Conservation (phyloP, 768 basidiomycete genomes). For the Mycena polygramma region DNA sequence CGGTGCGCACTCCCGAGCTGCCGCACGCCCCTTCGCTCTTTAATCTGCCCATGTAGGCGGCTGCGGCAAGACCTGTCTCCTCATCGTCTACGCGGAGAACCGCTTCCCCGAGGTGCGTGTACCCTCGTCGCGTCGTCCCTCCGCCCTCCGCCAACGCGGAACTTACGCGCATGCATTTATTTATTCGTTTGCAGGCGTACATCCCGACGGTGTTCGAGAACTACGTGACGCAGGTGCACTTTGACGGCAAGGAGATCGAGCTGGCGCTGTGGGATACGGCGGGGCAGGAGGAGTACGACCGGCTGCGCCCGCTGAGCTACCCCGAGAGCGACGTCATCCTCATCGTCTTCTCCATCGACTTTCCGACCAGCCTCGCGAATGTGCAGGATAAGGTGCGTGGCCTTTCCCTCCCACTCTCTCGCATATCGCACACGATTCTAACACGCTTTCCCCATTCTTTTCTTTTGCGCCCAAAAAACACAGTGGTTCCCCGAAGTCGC, state of each 20-base stretch:
- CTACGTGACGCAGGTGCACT: conserved; percentile 89
- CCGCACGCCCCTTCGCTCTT: conserved; percentile 9
- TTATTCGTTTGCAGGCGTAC: conserved; percentile 91
- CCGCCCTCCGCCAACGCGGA: conserved; percentile 16
- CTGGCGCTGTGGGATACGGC: conserved; percentile 99
- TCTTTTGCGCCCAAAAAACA: conserved; percentile 9
- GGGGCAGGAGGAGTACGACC: conserved; percentile 97
- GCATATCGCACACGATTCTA: too few species aligned
- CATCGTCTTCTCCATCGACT: conserved; percentile 95
- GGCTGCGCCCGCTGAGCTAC: conserved; percentile 87
- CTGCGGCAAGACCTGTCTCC: conserved; percentile 94
- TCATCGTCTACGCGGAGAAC: conserved; percentile 97
- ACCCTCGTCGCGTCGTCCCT: conserved; percentile 14
- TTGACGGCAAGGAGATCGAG: conserved; percentile 91
- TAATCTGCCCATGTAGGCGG: conserved; percentile 62
- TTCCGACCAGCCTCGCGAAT: conserved; percentile 91
- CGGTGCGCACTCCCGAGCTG: conserved; percentile 60
- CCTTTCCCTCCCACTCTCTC: not conserved
- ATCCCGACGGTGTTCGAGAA: conserved; percentile 96
- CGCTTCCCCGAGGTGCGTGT: conserved; percentile 89
- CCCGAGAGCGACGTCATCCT: conserved; percentile 94
- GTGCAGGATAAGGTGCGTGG: conserved; percentile 86
- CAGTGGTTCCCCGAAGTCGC: conserved; percentile 96
- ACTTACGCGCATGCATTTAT: conserved; percentile 30
- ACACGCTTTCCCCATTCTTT: not conserved